Conservation (phyloP, 2,329 filamentous ascomycete genomes). For the Fusarium brachygibbosum region DNA sequence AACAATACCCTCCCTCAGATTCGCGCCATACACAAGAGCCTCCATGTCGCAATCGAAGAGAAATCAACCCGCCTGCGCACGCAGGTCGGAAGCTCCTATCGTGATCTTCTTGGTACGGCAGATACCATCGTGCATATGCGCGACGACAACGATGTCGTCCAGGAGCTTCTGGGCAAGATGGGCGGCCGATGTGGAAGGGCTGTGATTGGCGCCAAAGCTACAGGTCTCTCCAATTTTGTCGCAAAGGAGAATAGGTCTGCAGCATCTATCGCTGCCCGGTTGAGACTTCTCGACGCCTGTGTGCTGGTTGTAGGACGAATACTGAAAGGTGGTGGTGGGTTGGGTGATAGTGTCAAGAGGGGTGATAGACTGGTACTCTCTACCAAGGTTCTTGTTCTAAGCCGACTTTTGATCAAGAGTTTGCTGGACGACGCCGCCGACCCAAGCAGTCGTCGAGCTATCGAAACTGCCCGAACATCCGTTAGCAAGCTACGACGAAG, state of each 20-base stretch:
- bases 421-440: conserved; percentile 66
- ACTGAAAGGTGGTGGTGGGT: conserved; percentile 58
- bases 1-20: conserved; percentile 73
- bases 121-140: conserved; percentile 96
- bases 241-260: conserved; percentile 47
- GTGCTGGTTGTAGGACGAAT: conserved; percentile 63
- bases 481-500: conserved; percentile 72
- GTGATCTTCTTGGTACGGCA: conserved; percentile 90
- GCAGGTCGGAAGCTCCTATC: conserved; percentile 79
- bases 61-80: conserved; percentile 73
- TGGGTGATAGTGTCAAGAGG: conserved; percentile 51
- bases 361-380: conserved; percentile 69
- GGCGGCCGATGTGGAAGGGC: conserved; percentile 82
- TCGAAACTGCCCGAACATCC: conserved; percentile 75
- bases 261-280: conserved; percentile 57
- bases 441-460: conserved; percentile 52
- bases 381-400: conserved; percentile 81
- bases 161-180: conserved; percentile 78
- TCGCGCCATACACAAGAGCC: conserved; percentile 71
- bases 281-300: conserved; percentile 66
- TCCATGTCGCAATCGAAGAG: conserved; percentile 72
- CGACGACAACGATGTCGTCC: conserved; percentile 78
- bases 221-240: conserved; percentile 66
- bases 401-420: conserved; percentile 80
- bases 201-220: conserved; percentile 75